Conservation (phyloP, 1,284 basidiomycete species). For the Grifola frondosa region DNA sequence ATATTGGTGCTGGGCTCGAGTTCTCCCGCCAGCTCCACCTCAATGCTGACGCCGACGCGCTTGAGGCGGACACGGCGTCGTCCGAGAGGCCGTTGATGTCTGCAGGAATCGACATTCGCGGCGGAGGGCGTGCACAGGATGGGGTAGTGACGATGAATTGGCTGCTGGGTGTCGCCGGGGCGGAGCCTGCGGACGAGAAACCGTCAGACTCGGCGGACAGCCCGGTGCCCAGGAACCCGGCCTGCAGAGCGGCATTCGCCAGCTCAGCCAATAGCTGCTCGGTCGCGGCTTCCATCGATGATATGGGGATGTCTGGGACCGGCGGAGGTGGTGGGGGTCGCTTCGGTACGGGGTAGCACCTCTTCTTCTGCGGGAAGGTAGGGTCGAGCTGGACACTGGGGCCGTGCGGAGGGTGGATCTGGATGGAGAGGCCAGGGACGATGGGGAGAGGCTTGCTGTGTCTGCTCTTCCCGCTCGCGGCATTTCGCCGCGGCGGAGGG, state of each 20-base stretch:
- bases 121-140: conserved; percentile 33
- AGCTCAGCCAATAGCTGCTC: conserved; percentile 32
- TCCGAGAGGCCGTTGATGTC: conserved; percentile 35
- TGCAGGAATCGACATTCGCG: conserved; percentile 37
- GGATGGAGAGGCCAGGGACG: conserved; percentile 26
- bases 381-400: conserved; percentile 36
- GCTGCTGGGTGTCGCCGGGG: conserved; percentile 29
- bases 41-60: too few relatives aligned
- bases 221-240: conserved; percentile 24
- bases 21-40: conserved; percentile 15
- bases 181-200: conserved; percentile 18
- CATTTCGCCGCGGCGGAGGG: conserved; percentile 19
- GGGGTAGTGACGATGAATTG: conserved; percentile 22
- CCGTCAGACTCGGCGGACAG: conserved; percentile 15
- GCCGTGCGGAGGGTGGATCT: conserved; percentile 11
- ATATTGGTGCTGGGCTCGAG: conserved; percentile 11
- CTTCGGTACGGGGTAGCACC: conserved; percentile 28
- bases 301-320: conserved; percentile 11
- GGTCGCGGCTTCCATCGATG: conserved; percentile 34
- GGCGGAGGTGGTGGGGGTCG: conserved; percentile 22
- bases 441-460: conserved; percentile 38
- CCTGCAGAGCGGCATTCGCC: conserved; percentile 30
- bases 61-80: too few relatives aligned
- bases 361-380: conserved; percentile 28
- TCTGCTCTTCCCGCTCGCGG: conserved; percentile 25